Conservation (phyloP, 2,329 filamentous ascomycete genomes). For the Didymella glomerata region DNA sequence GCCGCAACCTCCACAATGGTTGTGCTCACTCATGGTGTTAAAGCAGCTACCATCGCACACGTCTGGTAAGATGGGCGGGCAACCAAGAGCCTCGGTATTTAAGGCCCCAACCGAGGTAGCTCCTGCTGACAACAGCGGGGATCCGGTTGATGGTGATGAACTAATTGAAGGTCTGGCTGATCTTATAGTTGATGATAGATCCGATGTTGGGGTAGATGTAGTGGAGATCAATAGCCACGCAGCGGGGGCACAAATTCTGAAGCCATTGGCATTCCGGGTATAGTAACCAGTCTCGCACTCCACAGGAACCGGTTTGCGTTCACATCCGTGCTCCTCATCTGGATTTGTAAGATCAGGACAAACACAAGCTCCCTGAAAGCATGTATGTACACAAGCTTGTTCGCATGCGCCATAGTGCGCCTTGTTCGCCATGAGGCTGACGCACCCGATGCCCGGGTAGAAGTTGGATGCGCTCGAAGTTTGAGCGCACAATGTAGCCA, state of each 20-base stretch:
- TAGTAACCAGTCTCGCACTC: background rate
- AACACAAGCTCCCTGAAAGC: slow-evolving; percentile 2
- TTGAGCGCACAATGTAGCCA: background rate
- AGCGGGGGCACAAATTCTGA: slow-evolving; percentile 1
- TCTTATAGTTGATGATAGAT: background rate
- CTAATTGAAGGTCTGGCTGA: background rate
- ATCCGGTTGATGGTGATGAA: background rate
- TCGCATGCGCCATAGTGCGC: slow-evolving; percentile 16
- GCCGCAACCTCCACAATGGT: slow-evolving; percentile 12
- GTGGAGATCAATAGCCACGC: background rate
- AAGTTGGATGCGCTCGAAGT: slow-evolving; percentile 1
- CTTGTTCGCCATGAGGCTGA: slow-evolving; percentile 3
- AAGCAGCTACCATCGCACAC: slow-evolving; percentile 9
- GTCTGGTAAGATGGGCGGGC: slow-evolving; percentile 5
- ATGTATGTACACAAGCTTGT: background rate
- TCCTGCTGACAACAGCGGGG: background rate
- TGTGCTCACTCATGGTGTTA: slow-evolving; percentile 11
- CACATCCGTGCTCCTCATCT: slow-evolving; percentile 1
- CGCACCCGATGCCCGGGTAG: slow-evolving; percentile 10
- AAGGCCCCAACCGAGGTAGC: background rate
- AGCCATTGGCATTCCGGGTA: background rate
- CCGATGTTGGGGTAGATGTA: background rate
- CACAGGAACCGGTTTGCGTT: background rate
- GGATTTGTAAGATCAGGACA: slow-evolving; percentile 2
- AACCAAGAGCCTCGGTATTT: background rate